A percentile compares a stretch with the other conserved stretches of the same genome.
Conservation (phyloP, 78 protist species). For the Chrysochromulina tobinii region DNA sequence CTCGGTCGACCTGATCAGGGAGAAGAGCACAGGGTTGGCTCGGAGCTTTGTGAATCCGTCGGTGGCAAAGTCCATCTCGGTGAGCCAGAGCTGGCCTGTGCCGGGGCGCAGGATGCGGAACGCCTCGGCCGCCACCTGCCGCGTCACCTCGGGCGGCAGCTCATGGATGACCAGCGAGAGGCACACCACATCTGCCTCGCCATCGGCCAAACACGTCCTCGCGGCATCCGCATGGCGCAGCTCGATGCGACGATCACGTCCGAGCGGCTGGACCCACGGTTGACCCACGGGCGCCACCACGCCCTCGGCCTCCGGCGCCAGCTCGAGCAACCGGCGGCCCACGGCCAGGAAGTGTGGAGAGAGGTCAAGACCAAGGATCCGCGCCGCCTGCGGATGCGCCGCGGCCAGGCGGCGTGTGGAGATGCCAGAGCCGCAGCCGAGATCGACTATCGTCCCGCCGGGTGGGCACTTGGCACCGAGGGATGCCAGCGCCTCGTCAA, state of each 20-base stretch:
- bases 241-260: neutral
- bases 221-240: neutral
- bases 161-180: neutral
- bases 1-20: constrained; percentile 15
- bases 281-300: neutral
- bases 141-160: neutral
- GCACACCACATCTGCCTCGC: neutral
- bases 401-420: constrained; percentile 9
- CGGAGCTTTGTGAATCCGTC: neutral
- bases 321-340: neutral
- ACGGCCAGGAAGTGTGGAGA: constrained; percentile 1
- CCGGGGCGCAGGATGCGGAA: constrained; percentile 3
- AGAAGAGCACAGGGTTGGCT: neutral
- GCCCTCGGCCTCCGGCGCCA: neutral
- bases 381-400: neutral
- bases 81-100: constrained; percentile 8
- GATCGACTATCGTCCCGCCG: neutral
- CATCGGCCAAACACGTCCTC: neutral
- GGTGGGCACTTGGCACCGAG: neutral
- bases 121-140: neutral
- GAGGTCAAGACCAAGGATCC: neutral
- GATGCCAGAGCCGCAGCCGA: constrained; percentile 26
- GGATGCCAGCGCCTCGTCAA: neutral
- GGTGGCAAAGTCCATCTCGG: constrained; percentile 13
- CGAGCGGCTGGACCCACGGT: neutral